A percentile compares a stretch with the other conserved stretches of the same genome.
phyloP scores from a whole-genome alignment of 495 filamentous ascomycete genomes.

The Daldinia bambusicola region DNA sequence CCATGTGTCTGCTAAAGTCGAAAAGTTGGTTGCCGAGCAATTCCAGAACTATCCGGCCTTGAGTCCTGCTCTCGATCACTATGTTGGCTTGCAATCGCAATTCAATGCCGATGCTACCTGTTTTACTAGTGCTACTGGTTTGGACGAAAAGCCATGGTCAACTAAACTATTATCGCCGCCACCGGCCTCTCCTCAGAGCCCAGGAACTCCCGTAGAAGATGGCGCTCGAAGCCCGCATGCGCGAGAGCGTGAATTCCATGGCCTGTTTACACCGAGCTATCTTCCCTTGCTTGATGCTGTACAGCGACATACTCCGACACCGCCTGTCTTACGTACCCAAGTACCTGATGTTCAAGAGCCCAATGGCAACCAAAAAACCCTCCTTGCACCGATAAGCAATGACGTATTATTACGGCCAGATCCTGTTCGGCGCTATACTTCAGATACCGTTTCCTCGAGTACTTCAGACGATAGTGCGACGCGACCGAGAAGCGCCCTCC shows the following conservation, averaged over 20 bases:
- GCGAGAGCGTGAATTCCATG: slow-evolving; percentile 67
- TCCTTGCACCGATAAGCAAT: slow-evolving; percentile 19
- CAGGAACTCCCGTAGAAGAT: slow-evolving; percentile 49
- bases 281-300: slow-evolving; percentile 65
- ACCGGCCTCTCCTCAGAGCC: slow-evolving; percentile 51
- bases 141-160: slow-evolving; percentile 46
- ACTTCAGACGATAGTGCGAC: slow-evolving; percentile 56
- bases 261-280: slow-evolving; percentile 68
- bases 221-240: slow-evolving; percentile 57
- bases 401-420: slow-evolving; percentile 29
- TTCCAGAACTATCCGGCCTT: slow-evolving; percentile 56
- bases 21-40: slow-evolving; percentile 55
- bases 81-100: slow-evolving; percentile 30
- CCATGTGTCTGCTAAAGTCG: slow-evolving; percentile 57
- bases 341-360: slow-evolving; percentile 46
- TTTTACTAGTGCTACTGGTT: slow-evolving; percentile 20
- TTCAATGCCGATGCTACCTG: slow-evolving; percentile 21
- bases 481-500: slow-evolving; percentile 59
- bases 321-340: slow-evolving; percentile 36
- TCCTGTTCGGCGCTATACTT: slow-evolving; percentile 42
- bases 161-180: slow-evolving; percentile 56
- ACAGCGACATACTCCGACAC: slow-evolving; percentile 46
- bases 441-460: slow-evolving; percentile 54
- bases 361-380: slow-evolving; percentile 40
- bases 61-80: slow-evolving; percentile 41